These are phyloP conservation scores for Cutaneotrichosporon arboriforme DNA, from an alignment of 1,284 basidiomycete species.

Conservation along the genomic window DNA sequence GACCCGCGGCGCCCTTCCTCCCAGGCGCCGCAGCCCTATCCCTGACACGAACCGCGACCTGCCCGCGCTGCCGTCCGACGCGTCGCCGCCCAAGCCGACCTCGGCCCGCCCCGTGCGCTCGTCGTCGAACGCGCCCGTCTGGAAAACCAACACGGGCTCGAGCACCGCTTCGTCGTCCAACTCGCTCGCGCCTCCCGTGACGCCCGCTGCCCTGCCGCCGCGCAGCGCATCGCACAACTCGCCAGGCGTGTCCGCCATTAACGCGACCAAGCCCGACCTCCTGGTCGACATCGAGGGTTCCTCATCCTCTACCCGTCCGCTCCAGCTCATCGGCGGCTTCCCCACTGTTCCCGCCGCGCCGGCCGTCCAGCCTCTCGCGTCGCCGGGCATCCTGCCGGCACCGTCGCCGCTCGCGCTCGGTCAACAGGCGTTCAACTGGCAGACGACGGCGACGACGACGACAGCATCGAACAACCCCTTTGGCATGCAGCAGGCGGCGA, in stretches of 20 bases:
- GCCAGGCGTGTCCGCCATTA: background rate
- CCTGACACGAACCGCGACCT: conserved; percentile 1
- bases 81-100: background rate
- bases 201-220: background rate
- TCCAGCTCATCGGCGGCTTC: conserved; percentile 25
- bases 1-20: conserved; percentile 2
- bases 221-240: background rate
- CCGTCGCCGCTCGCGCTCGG: conserved; percentile 12
- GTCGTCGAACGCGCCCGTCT: background rate
- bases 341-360: conserved; percentile 10
- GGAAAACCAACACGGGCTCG: background rate
- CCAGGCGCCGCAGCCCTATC: background rate
- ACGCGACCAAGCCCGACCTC: conserved; percentile 1
- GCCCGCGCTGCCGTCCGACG: background rate
- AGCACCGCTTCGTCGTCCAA: background rate
- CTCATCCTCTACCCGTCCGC: conserved; percentile 27
- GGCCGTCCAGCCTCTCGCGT: conserved; percentile 3
- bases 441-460: background rate
- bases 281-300: conserved; percentile 30
- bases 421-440: conserved; percentile 15
- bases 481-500: background rate
- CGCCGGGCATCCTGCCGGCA: background rate
- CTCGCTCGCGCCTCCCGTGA: background rate
- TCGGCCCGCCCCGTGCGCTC: background rate
- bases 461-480: conserved; percentile 2